Percentiles rank a stretch among this genome's conserved stretches.
phyloP scores from a whole-genome alignment of 2,329 filamentous ascomycete genomes.

The Colletotrichum destructivum region DNA sequence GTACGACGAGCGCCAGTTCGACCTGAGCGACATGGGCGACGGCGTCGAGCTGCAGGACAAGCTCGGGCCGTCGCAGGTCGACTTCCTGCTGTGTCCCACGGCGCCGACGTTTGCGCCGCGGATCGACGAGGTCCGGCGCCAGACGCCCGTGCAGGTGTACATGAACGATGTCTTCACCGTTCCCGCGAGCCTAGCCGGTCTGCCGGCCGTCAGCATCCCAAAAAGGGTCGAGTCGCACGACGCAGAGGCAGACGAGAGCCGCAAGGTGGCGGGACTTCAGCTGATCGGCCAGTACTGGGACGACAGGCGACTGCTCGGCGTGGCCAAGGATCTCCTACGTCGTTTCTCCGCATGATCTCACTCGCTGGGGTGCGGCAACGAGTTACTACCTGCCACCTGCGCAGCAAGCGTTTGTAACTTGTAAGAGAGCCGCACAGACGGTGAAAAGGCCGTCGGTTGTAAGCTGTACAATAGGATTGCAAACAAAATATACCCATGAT shows the following conservation, averaged over 20 bases:
- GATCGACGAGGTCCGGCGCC: slow-evolving; percentile 69
- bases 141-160: slow-evolving; percentile 80
- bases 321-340: slow-evolving; percentile 65
- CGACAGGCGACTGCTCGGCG: slow-evolving; percentile 74
- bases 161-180: slow-evolving; percentile 97
- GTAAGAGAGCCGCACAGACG: neutral
- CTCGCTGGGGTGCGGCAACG: neutral
- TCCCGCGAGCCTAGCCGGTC: slow-evolving; percentile 90
- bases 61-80: slow-evolving; percentile 76
- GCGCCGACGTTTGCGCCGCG: slow-evolving; percentile 82
- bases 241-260: slow-evolving; percentile 50
- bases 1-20: slow-evolving; percentile 65
- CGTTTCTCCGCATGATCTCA: slow-evolving; percentile 44
- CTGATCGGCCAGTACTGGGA: slow-evolving; percentile 87
- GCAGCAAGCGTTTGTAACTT: neutral
- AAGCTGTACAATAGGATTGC: slow-evolving; percentile 25
- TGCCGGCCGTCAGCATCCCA: slow-evolving; percentile 91
- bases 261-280: slow-evolving; percentile 73
- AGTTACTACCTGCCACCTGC: neutral
- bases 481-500: slow-evolving; percentile 33
- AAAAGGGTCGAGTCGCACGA: slow-evolving; percentile 74
- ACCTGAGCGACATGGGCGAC: slow-evolving; percentile 73
- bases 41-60: slow-evolving; percentile 67
- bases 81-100: slow-evolving; percentile 90
- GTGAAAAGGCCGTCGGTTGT: neutral